Base-by-base conservation (phyloP, 495 filamentous ascomycete genomes). In the Hyphodiscus hymeniophilus region DNA sequence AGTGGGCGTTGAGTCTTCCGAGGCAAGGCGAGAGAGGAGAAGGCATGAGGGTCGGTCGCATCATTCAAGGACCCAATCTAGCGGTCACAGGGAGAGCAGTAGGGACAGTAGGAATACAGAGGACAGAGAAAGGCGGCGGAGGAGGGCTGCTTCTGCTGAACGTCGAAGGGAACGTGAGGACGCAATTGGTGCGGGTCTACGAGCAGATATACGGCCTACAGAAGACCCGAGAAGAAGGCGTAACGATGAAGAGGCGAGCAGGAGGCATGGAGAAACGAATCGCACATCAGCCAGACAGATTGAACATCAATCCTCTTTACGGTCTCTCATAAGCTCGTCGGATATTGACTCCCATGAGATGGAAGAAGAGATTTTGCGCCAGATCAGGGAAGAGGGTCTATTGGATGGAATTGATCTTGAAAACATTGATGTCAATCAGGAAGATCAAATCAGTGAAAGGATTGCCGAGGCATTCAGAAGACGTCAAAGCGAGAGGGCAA, bases 301-400 rank as follows among this genome's bases (percentile, higher is more conserved):
- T 40, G 85, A 87, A 60, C 89, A 95, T 54, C 89, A 95, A 65
- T 80, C 83, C 0, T 92, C 87, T 50, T 69, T 95, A 54, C 71
- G 89, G 46, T 91, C 82, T n/a, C 58, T 95, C 52, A 72, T 95
- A 47, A 87, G 83, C 52, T 67, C 79, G 11, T 84, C 82, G 0
- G 85, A 89, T 52, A 61, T 84, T n/a, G 85, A 84, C 57, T 72
- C 74, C 16, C 66, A 70, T 38, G 87, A 89, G 46, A 74, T 92
- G 59, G 82, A 94, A 61, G 87, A 91, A 57, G 89, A 92, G 60
- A 94, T 95, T 50, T 68, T 91, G 52, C 73, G 84, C 32, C 86
- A 92, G 63, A 95, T 95, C 41, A 76, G 89, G 51, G 87, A 91
- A 55, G 89, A 94, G 54, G 89, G 89, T 0, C 62, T 94, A 41